Evolutionary conservation across 192 early-diverging fungal species (phyloP).

Genomic region (Umbelopsis isabellina): DNA sequence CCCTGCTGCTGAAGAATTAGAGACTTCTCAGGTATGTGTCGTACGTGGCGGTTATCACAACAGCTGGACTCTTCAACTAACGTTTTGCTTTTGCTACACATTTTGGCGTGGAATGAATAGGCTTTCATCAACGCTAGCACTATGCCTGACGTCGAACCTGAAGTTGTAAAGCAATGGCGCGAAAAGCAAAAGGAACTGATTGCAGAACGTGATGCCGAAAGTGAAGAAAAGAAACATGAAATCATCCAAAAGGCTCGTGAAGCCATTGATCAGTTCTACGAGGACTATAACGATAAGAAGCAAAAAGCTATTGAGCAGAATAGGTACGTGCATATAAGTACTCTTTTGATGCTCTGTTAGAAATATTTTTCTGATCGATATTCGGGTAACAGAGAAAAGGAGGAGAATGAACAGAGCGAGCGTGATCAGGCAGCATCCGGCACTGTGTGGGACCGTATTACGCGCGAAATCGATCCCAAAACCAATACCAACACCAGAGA

Average conservation of each 20-base stretch:
- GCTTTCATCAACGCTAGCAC: conserved; percentile 31
- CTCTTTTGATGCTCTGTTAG: neutral
- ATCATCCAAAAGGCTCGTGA: conserved; percentile 63
- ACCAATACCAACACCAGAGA: conserved; percentile 56
- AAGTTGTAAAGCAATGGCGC: conserved; percentile 63
- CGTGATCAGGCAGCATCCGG: conserved; percentile 51
- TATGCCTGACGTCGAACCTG: conserved; percentile 44
- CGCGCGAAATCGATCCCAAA: conserved; percentile 65
- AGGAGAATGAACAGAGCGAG: conserved; percentile 28
- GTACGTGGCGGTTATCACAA: neutral
- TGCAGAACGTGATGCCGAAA: conserved; percentile 59
- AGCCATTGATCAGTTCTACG: conserved; percentile 78
- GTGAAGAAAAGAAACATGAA: conserved; percentile 56
- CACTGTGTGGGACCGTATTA: conserved; percentile 75
- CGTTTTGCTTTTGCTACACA: neutral
- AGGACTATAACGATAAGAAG: conserved; percentile 79
- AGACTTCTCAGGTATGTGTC: conserved; percentile 36
- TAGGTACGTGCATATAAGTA: conserved; percentile 42
- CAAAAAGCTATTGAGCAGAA: conserved; percentile 67
- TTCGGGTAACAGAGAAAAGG: conserved; percentile 21
- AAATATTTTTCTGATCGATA: neutral
- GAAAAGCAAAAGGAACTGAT: conserved; percentile 61
- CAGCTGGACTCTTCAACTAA: neutral
- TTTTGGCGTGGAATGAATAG: neutral
- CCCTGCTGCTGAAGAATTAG: conserved; percentile 42